Base-by-base conservation (phyloP, 2,329 filamentous ascomycete species). In the Aspergillus chevalieri region DNA sequence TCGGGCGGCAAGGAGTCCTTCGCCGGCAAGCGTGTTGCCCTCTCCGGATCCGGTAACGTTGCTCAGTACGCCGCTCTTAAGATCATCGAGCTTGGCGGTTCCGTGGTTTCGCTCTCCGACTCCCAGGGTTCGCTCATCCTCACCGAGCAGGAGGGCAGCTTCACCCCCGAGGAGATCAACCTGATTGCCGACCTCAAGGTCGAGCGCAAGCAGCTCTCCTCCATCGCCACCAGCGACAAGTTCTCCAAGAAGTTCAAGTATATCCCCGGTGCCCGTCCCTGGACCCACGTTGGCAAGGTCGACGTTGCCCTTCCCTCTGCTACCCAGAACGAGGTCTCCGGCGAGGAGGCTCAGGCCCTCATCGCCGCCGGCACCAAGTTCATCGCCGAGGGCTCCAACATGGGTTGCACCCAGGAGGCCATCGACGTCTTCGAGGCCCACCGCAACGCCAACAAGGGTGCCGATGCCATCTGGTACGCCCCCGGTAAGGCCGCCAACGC, bases 51-150 rank as follows among this genome's bases (percentile, higher is more conserved):
- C 52, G 93, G 93, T 60, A 98, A 98, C 77, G 93, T 97, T 48
- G 93, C 93, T 28, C 93, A 97, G 78, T 97, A 93, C 77, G 92
- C 92, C 28, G 93, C 92, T 0, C 86, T 97, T 62, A 97, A 97
- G 78, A 84, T 85, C 68, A 93, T 97, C 64, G 91, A 97, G 80
- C 89, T 97, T 61, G 93, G 93, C 64, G 93, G 86, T 56, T 92
- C 82, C 50, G 89, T 98, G 62, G 79, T 96, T 66, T 96, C 92
- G 39, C 84, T 98, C 50, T 95, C 90, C 63, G 93, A 97, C 81
- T 91, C 86, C 72, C 86, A 88, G 78, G 93, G 93, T 60, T 74
- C 86, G 53, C 79, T 97, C 56, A 78, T 97, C 67, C 85, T 89
- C 64, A 81, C 80, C 56, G 81, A 80, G 55, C 84, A 83, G 60